Percentiles rank a stretch among this genome's conserved stretches.
These are phyloP conservation scores for Cadophora sp. DNA, from an alignment of 2,329 filamentous ascomycete genomes.

Conservation along the genomic window DNA sequence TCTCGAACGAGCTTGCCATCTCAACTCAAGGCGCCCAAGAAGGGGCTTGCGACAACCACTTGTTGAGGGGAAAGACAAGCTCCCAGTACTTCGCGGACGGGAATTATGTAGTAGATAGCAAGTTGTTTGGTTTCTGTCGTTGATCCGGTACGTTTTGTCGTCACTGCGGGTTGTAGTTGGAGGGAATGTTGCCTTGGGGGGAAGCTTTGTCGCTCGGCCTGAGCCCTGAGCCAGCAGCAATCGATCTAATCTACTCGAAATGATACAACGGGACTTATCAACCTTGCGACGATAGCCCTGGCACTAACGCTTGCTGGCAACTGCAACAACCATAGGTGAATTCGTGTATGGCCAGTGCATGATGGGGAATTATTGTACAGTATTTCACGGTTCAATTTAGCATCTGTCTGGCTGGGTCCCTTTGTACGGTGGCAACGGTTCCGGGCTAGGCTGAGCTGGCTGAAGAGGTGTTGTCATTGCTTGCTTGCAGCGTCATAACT, in stretches of 20 bases:
- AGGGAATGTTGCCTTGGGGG: conserved; percentile 24
- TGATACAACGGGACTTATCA: conserved; percentile 28
- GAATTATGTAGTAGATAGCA: background rate
- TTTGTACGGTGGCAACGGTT: conserved; percentile 18
- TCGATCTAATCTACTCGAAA: conserved; percentile 32
- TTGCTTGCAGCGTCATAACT: conserved; percentile 25
- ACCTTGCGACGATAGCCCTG: conserved; percentile 6
- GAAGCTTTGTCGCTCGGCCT: conserved; percentile 24
- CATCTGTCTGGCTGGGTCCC: conserved; percentile 1
- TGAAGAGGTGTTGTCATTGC: conserved; percentile 23
- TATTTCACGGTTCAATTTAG: conserved; percentile 6
- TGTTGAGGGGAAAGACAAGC: conserved; percentile 15
- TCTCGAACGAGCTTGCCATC: conserved; percentile 94
- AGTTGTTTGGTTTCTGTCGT: conserved; percentile 12
- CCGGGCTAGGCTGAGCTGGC: conserved; percentile 27
- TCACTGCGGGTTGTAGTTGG: conserved; percentile 17
- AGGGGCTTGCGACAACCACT: conserved; percentile 36
- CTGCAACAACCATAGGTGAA: conserved; percentile 14
- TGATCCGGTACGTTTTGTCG: conserved; percentile 10
- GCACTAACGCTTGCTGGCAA: conserved; percentile 10
- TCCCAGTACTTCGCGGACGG: conserved; percentile 8
- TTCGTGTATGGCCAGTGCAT: conserved; percentile 19
- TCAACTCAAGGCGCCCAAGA: conserved; percentile 27
- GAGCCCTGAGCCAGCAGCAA: conserved; percentile 2
- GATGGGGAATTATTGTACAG: background rate